Evolutionary conservation across 768 basidiomycete genomes (phyloP).

Genomic region (Macrolepiota albuminosa): DNA sequence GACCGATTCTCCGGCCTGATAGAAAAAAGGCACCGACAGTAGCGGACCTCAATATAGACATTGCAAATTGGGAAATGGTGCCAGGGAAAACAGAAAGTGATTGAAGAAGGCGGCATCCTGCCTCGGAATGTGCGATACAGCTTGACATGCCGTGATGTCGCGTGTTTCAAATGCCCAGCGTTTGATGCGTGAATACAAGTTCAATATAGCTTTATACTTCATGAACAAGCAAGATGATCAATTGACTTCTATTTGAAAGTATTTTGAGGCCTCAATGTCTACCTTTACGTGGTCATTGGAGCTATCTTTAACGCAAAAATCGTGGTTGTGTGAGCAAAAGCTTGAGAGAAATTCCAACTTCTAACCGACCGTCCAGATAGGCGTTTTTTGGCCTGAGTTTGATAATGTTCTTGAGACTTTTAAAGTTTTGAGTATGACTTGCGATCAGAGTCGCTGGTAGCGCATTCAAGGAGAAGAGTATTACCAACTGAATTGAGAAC

Average conservation of each 20-base stretch:
- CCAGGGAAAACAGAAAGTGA: constrained; percentile 32
- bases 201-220: neutral
- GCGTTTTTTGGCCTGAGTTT: constrained; percentile 41
- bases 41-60: constrained; percentile 24
- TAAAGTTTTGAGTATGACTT: constrained; percentile 25
- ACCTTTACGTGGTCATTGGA: neutral
- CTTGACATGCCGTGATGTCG: constrained; percentile 82
- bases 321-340: neutral
- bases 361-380: constrained; percentile 22
- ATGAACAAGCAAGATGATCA: neutral
- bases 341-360: neutral
- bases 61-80: constrained; percentile 63
- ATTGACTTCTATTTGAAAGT: neutral
- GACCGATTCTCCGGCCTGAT: constrained; percentile 38
- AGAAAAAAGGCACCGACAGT: constrained; percentile 20
- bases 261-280: neutral
- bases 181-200: constrained; percentile 21
- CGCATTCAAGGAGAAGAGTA: constrained; percentile 2
- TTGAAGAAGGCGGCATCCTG: constrained; percentile 48
- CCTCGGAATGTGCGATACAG: constrained; percentile 64
- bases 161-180: constrained; percentile 43
- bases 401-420: constrained; percentile 39
- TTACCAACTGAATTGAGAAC: constrained; percentile 59
- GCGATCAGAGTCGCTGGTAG: neutral
- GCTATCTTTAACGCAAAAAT: neutral